Evolutionary conservation across 768 basidiomycete genomes (phyloP), one percentile per base, ranked within the genome.

Genomic region (Boletus huronensis): DNA sequence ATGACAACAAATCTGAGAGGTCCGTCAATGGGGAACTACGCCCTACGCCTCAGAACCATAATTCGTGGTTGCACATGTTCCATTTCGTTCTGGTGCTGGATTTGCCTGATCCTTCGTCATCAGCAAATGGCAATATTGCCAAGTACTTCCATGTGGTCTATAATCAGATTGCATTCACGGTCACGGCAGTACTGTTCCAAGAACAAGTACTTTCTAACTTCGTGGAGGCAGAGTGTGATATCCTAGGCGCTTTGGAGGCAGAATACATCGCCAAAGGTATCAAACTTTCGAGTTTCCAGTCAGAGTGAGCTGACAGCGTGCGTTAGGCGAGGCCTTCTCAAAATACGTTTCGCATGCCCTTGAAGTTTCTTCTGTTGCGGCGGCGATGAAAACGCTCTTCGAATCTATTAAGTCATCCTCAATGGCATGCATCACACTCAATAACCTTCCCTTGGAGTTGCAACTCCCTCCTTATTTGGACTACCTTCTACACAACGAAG

Each of bases 101-200:
- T 70, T 77, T 89, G 21, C 94, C 94, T 3, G 93, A 96, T 70
- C 91, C 93, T 9, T 90, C 90, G 9, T 92, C 88, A 13, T 88
- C 87, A 8, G 82, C 85, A 21, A 86, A 85, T 5, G 87, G 87
- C 13, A 90, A 88, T 63, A 74, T 92, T 29, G 74, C 81, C 46
- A 86, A 83, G 66, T 90, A 93, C 65, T 84, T 92, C 61, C 91
- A 96, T 65, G 82, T 86, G 43, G 82, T 97, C 36, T 97, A 97
- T 64, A 82, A 91, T 57, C 93, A 94, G 65, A 80, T 96, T 52
- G 88, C 86, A 0, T 95, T 95, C 73, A 87, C 90, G 3, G 77
- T 93, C 58, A 93, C 95, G 2, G 97, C 96, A 6, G 93, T 95
- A 9, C 77, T 98, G 41, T 95, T 88, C 61, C 90, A 93, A 66